These are phyloP conservation scores for Alternaria incomplexa DNA, from an alignment of 2,329 filamentous ascomycete species.

Conservation along the genomic window DNA sequence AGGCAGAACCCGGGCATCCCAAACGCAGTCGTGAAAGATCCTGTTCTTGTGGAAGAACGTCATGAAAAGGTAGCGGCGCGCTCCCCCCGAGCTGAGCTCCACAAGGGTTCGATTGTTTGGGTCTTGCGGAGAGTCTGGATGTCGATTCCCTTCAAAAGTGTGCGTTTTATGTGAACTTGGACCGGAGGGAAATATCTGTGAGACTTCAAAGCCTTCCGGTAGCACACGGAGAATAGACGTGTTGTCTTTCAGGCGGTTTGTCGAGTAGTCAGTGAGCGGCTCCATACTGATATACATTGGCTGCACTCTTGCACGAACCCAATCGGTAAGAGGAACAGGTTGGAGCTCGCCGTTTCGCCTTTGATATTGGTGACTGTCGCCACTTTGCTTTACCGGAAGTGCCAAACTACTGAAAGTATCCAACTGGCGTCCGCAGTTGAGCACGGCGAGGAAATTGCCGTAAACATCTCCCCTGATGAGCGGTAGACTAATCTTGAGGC, in stretches of 20 bases:
- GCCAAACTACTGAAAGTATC: not conserved
- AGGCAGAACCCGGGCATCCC: not conserved
- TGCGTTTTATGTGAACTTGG: accelerated
- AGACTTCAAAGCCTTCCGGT: not conserved
- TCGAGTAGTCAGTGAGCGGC: not conserved
- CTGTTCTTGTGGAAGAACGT: not conserved
- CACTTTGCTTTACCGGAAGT: not conserved
- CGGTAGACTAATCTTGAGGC: not conserved
- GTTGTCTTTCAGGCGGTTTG: not conserved
- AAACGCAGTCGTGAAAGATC: not conserved
- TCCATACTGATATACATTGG: not conserved
- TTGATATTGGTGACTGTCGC: not conserved
- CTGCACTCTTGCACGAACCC: not conserved
- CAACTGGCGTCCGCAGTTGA: not conserved
- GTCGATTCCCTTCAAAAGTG: not conserved
- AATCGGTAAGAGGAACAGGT: not conserved
- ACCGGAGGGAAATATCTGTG: not conserved
- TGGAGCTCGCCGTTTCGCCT: not conserved
- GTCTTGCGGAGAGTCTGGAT: not conserved
- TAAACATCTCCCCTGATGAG: not conserved
- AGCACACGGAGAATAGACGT: not conserved
- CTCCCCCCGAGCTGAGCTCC: not conserved
- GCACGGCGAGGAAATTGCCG: not conserved
- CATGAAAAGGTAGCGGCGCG: not conserved
- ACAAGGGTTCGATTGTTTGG: not conserved